These are phyloP conservation scores for Pichia sp. DNA, from an alignment of 1,139 yeast genomes.

Conservation along the genomic window DNA sequence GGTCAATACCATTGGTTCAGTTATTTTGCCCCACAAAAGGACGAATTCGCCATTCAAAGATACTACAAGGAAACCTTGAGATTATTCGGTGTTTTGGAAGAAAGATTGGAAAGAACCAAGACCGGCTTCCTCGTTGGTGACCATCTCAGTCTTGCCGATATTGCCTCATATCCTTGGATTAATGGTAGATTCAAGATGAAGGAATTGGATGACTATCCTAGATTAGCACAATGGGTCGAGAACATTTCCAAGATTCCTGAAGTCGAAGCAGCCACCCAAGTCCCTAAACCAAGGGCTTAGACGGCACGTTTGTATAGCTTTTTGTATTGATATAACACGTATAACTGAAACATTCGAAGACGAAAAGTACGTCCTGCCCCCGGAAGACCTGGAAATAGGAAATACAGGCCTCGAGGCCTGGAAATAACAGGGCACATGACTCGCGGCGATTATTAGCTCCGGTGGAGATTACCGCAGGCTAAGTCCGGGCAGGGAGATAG, in stretches of 20 bases:
- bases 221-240: slow-evolving; percentile 44
- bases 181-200: slow-evolving; percentile 27
- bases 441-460: too few relatives aligned
- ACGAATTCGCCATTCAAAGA: slow-evolving; percentile 52
- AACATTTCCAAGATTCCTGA: slow-evolving; percentile 39
- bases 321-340: too few relatives aligned
- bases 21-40: slow-evolving; percentile 42
- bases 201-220: slow-evolving; percentile 44
- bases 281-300: slow-evolving; percentile 33
- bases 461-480: too few relatives aligned
- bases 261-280: slow-evolving; percentile 37
- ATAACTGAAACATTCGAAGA: too few relatives aligned
- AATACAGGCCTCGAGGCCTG: too few relatives aligned
- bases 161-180: slow-evolving; percentile 45
- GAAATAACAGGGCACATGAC: too few relatives aligned
- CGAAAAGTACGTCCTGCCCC: too few relatives aligned
- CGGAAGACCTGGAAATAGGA: too few relatives aligned
- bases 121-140: slow-evolving; percentile 56
- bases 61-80: slow-evolving; percentile 51
- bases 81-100: slow-evolving; percentile 52
- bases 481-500: too few relatives aligned
- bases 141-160: slow-evolving; percentile 54
- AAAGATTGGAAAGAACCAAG: slow-evolving; percentile 43
- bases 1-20: slow-evolving; percentile 56
- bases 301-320: too few relatives aligned